These are phyloP conservation scores for Ordospora colligata DNA, from an alignment of 371 early-diverging fungal species.

Conservation along the genomic window DNA sequence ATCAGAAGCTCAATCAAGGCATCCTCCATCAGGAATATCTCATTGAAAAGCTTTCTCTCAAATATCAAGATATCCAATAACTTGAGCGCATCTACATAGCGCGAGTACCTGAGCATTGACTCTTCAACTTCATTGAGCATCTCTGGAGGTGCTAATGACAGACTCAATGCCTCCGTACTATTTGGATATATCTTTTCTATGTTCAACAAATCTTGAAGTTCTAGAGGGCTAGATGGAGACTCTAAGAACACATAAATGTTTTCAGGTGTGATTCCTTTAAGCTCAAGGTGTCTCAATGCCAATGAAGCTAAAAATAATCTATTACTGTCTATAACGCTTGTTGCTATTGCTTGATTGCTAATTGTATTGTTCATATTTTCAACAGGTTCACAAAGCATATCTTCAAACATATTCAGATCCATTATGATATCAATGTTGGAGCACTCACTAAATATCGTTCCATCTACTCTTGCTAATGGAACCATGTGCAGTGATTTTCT, in stretches of 20 bases:
- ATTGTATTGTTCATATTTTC: neutral
- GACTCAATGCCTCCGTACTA: slow-evolving; percentile 17
- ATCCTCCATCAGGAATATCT: slow-evolving; percentile 11
- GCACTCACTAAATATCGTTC: slow-evolving; percentile 40
- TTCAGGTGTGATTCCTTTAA: slow-evolving; percentile 25
- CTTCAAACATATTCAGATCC: slow-evolving; percentile 43
- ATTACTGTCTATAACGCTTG: slow-evolving; percentile 5
- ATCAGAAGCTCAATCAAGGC: neutral
- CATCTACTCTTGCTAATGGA: neutral
- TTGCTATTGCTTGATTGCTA: neutral
- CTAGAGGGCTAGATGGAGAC: slow-evolving; percentile 6
- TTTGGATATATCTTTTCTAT: slow-evolving; percentile 26
- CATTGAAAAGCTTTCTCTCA: slow-evolving; percentile 46
- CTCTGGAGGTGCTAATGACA: neutral
- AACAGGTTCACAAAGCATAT: slow-evolving; percentile 33
- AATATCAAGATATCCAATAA: slow-evolving; percentile 35
- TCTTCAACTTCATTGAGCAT: slow-evolving; percentile 24
- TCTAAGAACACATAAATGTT: slow-evolving; percentile 21
- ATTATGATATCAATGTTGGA: neutral
- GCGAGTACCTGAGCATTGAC: slow-evolving; percentile 25
- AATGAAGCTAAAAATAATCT: slow-evolving; percentile 45
- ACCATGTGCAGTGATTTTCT: slow-evolving; percentile 33
- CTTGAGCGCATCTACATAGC: slow-evolving; percentile 13
- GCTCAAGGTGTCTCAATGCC: slow-evolving; percentile 34
- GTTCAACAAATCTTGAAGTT: slow-evolving; percentile 34